Conservation (phyloP, 1,284 basidiomycete genomes). For the Hymenochaete sp. region DNA sequence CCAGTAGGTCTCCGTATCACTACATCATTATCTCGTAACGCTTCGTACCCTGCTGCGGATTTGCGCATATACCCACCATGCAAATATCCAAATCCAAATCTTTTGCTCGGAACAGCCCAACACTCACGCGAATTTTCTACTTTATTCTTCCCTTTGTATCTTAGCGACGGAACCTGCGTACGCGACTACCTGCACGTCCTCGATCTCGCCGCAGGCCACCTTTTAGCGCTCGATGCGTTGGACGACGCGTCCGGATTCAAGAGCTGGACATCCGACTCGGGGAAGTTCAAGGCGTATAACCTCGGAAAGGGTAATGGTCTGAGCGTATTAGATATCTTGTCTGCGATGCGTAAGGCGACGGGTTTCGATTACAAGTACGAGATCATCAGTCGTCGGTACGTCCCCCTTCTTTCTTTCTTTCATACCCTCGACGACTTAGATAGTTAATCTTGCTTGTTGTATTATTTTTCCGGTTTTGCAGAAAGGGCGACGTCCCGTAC, state of each 20-base stretch:
- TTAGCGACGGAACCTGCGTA: slow-evolving; percentile 89
- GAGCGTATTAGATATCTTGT: slow-evolving; percentile 90
- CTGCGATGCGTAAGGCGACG: slow-evolving; percentile 90
- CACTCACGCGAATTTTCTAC: background rate
- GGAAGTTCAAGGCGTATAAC: slow-evolving; percentile 89
- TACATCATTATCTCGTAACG: too few relatives aligned
- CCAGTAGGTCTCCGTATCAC: slow-evolving; percentile 42
- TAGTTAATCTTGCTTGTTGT: background rate
- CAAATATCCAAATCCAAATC: background rate
- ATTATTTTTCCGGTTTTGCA: slow-evolving; percentile 26
- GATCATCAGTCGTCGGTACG: slow-evolving; percentile 82
- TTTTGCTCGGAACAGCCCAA: background rate
- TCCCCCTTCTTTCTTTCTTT: slow-evolving; percentile 14
- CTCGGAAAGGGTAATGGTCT: slow-evolving; percentile 90
- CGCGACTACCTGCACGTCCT: slow-evolving; percentile 98
- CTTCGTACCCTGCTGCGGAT: background rate
- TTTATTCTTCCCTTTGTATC: background rate
- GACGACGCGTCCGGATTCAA: slow-evolving; percentile 46
- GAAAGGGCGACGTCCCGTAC: slow-evolving; percentile 93
- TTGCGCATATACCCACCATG: slow-evolving; percentile 12
- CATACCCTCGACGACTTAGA: background rate
- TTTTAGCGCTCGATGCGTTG: slow-evolving; percentile 86
- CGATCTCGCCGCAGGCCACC: slow-evolving; percentile 90
- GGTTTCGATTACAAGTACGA: slow-evolving; percentile 86
- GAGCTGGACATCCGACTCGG: slow-evolving; percentile 28